Evolutionary conservation across 257 asterid genomes (phyloP), one percentile per base, ranked within the genome.

Genomic region (Solanum lycopersicoides): DNA sequence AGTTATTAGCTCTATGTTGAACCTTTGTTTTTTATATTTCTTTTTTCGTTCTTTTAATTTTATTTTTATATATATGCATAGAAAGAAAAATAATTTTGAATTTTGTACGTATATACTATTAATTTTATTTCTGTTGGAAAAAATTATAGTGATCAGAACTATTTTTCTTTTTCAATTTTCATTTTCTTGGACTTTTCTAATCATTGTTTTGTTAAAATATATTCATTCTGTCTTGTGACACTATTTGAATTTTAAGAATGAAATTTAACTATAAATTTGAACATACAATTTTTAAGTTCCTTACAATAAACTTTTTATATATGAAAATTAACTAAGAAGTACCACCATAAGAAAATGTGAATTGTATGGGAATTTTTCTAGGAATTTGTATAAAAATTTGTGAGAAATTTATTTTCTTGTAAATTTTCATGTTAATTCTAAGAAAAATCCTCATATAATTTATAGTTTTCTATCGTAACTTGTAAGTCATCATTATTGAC

Each of bases 21-120:
- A 28, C 88, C 86, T 83, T 73, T 18, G 72, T 30, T 59, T 50
- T 44, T 69, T 71, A n/a, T 34, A 35, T 66, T 15, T 42, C 47
- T 37, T 39, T 39, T 9, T 15, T 20, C 9, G 15, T 59, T 45
- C 2, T 10, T 14, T 41, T 69, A 18, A 20, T 72, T 73, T 34
- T 89, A 91, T 59, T 20, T 59, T 79, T 28, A 28, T 90, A 91
- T 66, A 91, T 89, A 90, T 83, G 87, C 83, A 86, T 88, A 87
- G 85, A 83, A 75, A 35, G 75, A 74, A 21, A 82, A 13, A 50
- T n/a, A 39, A 53, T 79, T 50, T 93, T 90, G 83, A 37, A 77
- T 63, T 74, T 69, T 53, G 44, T 18, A 30, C 25, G 18, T 34
- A 25, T 35, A n/a, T 34, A 60, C 41, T 41, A 25, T 35, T 84